phyloP scores from a whole-genome alignment of 495 filamentous ascomycete genomes.

The Aspergillus funiculosus region DNA sequence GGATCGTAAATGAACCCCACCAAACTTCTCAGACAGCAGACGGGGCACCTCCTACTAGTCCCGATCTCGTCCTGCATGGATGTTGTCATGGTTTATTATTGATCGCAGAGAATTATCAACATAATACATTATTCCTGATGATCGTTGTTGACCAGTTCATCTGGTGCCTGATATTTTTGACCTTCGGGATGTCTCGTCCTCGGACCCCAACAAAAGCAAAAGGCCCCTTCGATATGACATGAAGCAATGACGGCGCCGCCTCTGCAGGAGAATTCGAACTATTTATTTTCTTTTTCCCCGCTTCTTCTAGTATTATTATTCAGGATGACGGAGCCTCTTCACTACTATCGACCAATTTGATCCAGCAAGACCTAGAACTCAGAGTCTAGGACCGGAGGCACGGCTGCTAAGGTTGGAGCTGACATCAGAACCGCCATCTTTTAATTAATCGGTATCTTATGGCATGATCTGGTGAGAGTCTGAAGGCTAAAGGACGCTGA shows the following conservation, averaged over 20 bases:
- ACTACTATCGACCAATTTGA: neutral
- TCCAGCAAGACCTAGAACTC: neutral
- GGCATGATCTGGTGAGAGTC: neutral
- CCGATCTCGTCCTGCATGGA: neutral
- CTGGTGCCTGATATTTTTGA: no score
- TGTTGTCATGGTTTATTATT: neutral
- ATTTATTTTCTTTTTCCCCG: conserved; percentile 2
- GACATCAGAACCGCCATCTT: neutral
- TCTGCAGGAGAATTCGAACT: neutral
- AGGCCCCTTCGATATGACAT: neutral
- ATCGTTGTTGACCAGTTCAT: no score
- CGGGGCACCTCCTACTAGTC: neutral
- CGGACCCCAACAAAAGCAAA: neutral
- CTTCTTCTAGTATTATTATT: no score
- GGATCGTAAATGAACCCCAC: conserved; percentile 5
- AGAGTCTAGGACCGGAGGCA: neutral
- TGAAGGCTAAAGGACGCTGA: neutral
- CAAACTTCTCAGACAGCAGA: neutral
- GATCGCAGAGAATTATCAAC: neutral
- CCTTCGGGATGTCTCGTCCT: neutral
- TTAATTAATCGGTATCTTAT: neutral
- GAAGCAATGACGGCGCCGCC: neutral
- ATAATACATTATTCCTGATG: no score
- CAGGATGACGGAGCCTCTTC: neutral
- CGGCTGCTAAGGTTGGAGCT: neutral